Evolutionary conservation across 192 early-diverging fungal species (phyloP).

Genomic region (Mortierella antarctica): DNA sequence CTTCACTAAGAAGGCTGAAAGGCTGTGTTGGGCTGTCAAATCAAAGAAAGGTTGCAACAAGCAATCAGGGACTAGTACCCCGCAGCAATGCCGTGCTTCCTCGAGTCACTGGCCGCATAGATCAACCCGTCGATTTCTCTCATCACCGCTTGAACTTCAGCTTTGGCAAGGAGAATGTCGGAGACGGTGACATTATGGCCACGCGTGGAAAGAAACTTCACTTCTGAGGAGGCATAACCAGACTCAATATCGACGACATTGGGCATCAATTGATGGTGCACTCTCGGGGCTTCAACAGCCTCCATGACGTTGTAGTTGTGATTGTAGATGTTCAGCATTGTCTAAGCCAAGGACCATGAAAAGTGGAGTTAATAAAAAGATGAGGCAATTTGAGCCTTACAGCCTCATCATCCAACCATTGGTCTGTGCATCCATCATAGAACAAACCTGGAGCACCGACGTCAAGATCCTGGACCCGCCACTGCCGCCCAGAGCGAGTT

Average conservation of each 20-base stretch:
- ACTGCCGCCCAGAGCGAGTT: constrained; percentile 84
- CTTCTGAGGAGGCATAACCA: constrained; percentile 43
- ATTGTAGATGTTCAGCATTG: constrained; percentile 80
- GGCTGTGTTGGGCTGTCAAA: too few species aligned
- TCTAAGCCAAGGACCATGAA: constrained; percentile 42
- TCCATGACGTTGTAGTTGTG: constrained; percentile 71
- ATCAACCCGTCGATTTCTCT: constrained; percentile 56
- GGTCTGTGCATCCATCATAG: too few species aligned
- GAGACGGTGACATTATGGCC: constrained; percentile 57
- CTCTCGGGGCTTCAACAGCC: constrained; percentile 78
- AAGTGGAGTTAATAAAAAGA: neutral
- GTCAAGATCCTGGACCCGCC: constrained; percentile 91
- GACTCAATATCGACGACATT: constrained; percentile 57
- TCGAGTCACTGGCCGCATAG: constrained; percentile 70
- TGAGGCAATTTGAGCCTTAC: neutral
- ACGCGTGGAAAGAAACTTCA: constrained; percentile 28
- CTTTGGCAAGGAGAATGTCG: constrained; percentile 44
- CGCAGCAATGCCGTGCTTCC: constrained; percentile 73
- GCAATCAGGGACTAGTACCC: constrained; percentile 53
- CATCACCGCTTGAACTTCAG: constrained; percentile 68
- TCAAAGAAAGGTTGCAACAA: neutral
- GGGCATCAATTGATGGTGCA: constrained; percentile 95
- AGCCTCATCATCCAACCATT: too few species aligned
- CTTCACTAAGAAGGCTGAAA: neutral
- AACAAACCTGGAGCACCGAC: constrained; percentile 65